These are phyloP conservation scores for Rhizopogon sp. DNA, from an alignment of 768 basidiomycete genomes.

Conservation along the genomic window DNA sequence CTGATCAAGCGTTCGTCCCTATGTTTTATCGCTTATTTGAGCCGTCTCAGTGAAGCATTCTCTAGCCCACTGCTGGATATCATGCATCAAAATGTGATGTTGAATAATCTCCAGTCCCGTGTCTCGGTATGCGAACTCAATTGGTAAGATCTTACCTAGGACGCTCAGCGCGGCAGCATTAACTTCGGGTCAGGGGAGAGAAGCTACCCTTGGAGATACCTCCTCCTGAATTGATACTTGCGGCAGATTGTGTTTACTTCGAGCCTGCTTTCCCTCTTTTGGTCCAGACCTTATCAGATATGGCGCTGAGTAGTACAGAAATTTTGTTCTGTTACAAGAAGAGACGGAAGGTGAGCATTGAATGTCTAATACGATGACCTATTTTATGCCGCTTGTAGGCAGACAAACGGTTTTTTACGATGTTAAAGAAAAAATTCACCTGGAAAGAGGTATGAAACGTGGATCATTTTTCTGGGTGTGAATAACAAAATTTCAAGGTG, in stretches of 20 bases:
- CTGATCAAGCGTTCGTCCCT: constrained; percentile 81
- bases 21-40: constrained; percentile 7
- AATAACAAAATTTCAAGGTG: constrained; percentile 35
- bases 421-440: constrained; percentile 73
- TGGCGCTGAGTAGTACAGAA: constrained; percentile 52
- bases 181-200: constrained; percentile 52
- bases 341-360: constrained; percentile 65
- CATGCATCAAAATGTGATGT: constrained; percentile 67
- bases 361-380: background rate
- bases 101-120: constrained; percentile 53
- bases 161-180: background rate
- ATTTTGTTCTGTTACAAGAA: constrained; percentile 94
- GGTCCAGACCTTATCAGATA: constrained; percentile 68
- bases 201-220: constrained; percentile 42
- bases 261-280: constrained; percentile 90
- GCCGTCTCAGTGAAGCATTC: constrained; percentile 10
- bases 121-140: constrained; percentile 70
- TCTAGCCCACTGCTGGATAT: constrained; percentile 69
- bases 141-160: constrained; percentile 41
- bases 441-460: constrained; percentile 54
- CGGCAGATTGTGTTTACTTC: constrained; percentile 95
- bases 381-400: constrained; percentile 42
- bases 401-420: constrained; percentile 79
- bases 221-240: constrained; percentile 68
- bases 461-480: background rate